Evolutionary conservation across 2,329 filamentous ascomycete genomes (phyloP), one percentile per base, ranked within the genome.

Genomic region (Talaromyces sp.): DNA sequence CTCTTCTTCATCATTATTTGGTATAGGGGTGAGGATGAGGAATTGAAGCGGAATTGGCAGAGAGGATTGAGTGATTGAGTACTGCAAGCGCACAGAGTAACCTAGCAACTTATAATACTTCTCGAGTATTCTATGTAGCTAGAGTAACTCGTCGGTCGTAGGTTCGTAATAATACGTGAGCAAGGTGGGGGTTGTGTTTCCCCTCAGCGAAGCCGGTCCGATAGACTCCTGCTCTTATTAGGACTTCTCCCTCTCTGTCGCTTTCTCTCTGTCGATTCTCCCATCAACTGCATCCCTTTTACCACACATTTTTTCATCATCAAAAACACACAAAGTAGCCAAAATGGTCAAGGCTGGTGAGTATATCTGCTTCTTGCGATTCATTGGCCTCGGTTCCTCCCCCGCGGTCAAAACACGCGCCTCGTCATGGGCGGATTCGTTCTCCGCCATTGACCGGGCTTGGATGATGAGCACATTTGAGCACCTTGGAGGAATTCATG

Each of bases 331-430:
- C 15, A 56, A 51, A 58, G 22, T 83, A 84, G 83, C 84, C 90
- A 97, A 89, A 89, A 97, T 97, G 93, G 93, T 97, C 86, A 97
- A 97, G 88, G 93, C 94, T 84, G 92, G 92, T 96, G 88, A 78
- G 91, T 87, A 38, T 58, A 70, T 68, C 71, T 72, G 60, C 63
- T 22, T 40, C 31, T 49, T 64, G n/a, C 54, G 22, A 17, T 4
- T 67, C 67, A 61, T 38, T 58, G 68, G 61, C 51, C 54, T 61
- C 49, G 61, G 31, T 40, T 22, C 19, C 40, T 15, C 19, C 29
- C 34, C 54, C 22, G 54, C 49, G 17, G n/a, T 36, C 34, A 36
- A 58, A 36, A 58, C 34, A 58, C 6, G 29, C 34, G 56, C 58
- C 31, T 40, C 36, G 29, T 40, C 38, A 51, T 36, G 34, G n/a